Conservation (phyloP, 176 grass and related monocot species). For the Aegilops bicornis region DNA sequence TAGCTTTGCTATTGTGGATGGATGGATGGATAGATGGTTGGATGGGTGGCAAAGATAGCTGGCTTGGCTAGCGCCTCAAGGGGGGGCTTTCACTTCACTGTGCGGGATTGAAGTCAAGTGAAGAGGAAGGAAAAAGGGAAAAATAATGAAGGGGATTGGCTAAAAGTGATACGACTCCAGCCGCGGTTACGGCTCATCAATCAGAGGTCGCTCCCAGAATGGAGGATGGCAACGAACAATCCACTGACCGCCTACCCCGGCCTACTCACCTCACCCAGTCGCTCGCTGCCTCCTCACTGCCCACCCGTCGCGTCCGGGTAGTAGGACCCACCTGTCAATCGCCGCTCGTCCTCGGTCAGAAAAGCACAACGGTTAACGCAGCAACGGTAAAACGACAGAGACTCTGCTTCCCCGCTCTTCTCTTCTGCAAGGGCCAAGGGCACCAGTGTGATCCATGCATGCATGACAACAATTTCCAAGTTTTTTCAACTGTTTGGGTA, state of each 20-base stretch:
- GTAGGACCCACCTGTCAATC: background rate
- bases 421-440: no score
- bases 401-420: no score
- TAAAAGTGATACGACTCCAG: background rate
- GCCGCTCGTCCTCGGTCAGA: background rate
- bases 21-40: no score
- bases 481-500: no score
- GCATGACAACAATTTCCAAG: no score
- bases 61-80: no score
- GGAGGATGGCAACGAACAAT: slow-evolving; percentile 26
- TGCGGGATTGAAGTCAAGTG: background rate
- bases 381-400: no score
- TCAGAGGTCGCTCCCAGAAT: slow-evolving; percentile 1
- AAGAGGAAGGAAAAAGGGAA: background rate
- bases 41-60: no score
- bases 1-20: background rate
- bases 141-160: background rate
- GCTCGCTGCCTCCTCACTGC: background rate
- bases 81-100: slow-evolving; percentile 35
- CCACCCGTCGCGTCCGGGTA: background rate
- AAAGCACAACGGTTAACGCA: background rate
- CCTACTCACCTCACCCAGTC: no score
- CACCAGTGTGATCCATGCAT: no score
- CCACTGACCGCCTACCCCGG: background rate
- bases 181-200: background rate